These are phyloP conservation scores for Cruciata laevipes DNA, from an alignment of 257 asterid genomes.

Conservation along the genomic window DNA sequence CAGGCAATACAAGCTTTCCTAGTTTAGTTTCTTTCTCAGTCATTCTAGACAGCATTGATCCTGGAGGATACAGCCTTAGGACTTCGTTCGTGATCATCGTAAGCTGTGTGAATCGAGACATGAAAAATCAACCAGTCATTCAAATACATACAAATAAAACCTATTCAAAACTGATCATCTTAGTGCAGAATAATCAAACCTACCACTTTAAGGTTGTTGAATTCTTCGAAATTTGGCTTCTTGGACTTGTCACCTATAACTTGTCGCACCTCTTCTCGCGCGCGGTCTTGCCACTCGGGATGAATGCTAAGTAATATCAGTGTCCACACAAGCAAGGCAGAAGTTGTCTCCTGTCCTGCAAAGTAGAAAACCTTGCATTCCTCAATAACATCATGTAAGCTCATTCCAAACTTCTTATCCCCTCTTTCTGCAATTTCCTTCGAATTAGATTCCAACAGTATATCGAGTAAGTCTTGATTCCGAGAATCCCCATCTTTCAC, in stretches of 20 bases:
- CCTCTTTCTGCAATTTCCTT: slow-evolving; percentile 22
- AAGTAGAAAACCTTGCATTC: slow-evolving; percentile 28
- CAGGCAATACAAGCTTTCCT: slow-evolving; percentile 18
- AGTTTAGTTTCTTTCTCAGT: slow-evolving; percentile 16
- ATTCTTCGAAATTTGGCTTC: slow-evolving; percentile 10
- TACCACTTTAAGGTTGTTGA: slow-evolving; percentile 21
- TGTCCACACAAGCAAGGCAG: slow-evolving; percentile 23
- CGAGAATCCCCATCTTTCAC: slow-evolving; percentile 15
- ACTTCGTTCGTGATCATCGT: slow-evolving; percentile 28
- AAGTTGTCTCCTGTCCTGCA: slow-evolving; percentile 27
- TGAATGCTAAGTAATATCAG: slow-evolving; percentile 20
- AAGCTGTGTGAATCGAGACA: slow-evolving; percentile 4
- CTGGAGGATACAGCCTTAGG: slow-evolving; percentile 24
- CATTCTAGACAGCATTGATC: not conserved
- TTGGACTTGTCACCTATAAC: not conserved
- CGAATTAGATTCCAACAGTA: slow-evolving; percentile 20
- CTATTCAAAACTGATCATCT: too few species aligned
- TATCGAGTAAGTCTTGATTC: slow-evolving; percentile 26
- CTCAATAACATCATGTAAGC: slow-evolving; percentile 19
- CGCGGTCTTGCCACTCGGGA: slow-evolving; percentile 23
- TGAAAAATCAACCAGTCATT: not conserved
- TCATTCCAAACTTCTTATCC: slow-evolving; percentile 19
- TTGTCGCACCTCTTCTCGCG: slow-evolving; percentile 19
- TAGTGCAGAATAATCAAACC: not conserved
- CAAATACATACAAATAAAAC: too few species aligned